phyloP scores from a whole-genome alignment of 306 rosid genomes.

The cucumber (Cucumis sativus) region Cucumber_9930_V3 NC_026661.2:18261501-18262000 shows the following conservation, averaged over 20 bases:
- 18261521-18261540: conserved; percentile 83
- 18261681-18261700: conserved; percentile 90
- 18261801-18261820: conserved; percentile 66
- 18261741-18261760: conserved; percentile 74
- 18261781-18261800: conserved; percentile 84
- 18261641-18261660: conserved; percentile 97
- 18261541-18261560: conserved; percentile 61
- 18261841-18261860: conserved; percentile 79
- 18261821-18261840: conserved; percentile 85
- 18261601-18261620: conserved; percentile 97
- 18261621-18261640: conserved; percentile 95
- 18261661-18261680: conserved; percentile 99
- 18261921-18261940: conserved; percentile 53
- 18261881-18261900: conserved; percentile 91
- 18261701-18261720: conserved; percentile 91
- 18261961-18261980: neutral
- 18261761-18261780: conserved; percentile 95
- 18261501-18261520: conserved; percentile 96
- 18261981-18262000: neutral
- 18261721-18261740: conserved; percentile 80
- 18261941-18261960: neutral
- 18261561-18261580: conserved; percentile 65
- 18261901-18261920: conserved; percentile 74
- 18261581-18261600: conserved; percentile 79
- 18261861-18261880: conserved; percentile 89